Conservation (phyloP, 73 alveolate genomes). For the Tetrahymena thermophila region DNA sequence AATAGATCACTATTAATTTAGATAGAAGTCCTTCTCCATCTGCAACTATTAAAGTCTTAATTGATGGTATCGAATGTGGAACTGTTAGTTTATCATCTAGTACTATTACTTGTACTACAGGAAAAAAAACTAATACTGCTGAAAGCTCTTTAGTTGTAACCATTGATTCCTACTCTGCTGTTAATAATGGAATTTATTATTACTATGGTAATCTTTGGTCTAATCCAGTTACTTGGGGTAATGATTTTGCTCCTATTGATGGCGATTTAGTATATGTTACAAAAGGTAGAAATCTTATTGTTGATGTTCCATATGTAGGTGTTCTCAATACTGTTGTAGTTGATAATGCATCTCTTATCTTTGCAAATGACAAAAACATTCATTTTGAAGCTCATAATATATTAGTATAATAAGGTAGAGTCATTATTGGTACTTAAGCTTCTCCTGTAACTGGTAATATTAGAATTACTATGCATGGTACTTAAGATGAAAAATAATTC, state of each 20-base stretch:
- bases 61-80: constrained; percentile 60
- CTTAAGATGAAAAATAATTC: constrained; percentile 36
- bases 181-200: constrained; percentile 37
- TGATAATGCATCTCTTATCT: constrained; percentile 58
- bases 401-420: constrained; percentile 54
- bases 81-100: constrained; percentile 11
- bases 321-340: constrained; percentile 50
- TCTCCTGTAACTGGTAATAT: constrained; percentile 53
- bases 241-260: constrained; percentile 58
- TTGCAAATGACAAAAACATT: constrained; percentile 48
- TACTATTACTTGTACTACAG: constrained; percentile 41
- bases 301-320: constrained; percentile 54
- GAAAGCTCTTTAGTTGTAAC: constrained; percentile 2
- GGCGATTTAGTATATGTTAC: constrained; percentile 60
- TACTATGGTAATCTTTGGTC: constrained; percentile 57
- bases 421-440: constrained; percentile 70
- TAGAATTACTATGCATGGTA: constrained; percentile 66
- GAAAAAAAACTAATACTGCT: constrained; percentile 27
- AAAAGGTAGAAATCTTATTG: constrained; percentile 48
- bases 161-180: constrained; percentile 37
- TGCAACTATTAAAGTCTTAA: constrained; percentile 19
- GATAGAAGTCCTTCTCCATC: constrained; percentile 14
- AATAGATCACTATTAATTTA: background rate
- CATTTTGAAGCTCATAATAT: constrained; percentile 67
- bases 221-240: constrained; percentile 66